Base-by-base conservation (phyloP, 225 moss, liverwort and hornwort species). In the Rhytidiadelphus loreus region DNA sequence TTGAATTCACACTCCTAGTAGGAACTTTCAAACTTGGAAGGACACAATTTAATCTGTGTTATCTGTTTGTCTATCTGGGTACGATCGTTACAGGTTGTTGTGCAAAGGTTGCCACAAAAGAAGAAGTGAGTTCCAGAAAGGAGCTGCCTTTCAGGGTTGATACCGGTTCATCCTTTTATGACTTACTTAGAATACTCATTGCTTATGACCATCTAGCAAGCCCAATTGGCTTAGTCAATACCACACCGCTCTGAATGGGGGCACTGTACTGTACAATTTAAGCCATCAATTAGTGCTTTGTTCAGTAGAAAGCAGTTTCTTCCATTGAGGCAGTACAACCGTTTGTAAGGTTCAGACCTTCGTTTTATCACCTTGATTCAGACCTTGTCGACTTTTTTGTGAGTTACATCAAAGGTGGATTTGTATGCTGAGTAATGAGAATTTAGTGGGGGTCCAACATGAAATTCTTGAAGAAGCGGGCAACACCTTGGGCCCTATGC, bases 91-190 rank as follows among this genome's bases (percentile, higher is more conserved):
- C 94, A 97, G 97, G 95, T 97, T 35, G 93, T 97, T 58, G 95
- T 97, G 85, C 96, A 94, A 91, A 93, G 94, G 56, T 84, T 96
- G 83, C 97, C 97, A n/a, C 90, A 96, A 94, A 86, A 92, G 90
- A 90, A 91, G 84, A 91, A 91, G 86, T 91, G 84, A 91, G 44
- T 61, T 80, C 58, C 13, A 78, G 78, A 79, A 64, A 32, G 61
- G 70, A 74, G 48, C 55, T 82, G 61, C 41, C 39, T 46, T 55
- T 62, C 44, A 74, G 41, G 59, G 74, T 84, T 58, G 33, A 72
- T 61, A 10, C 58, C 63, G 6, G 24, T 78, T 82, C 53, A 65
- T 85, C 65, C 58, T 61, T 71, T 46, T 53, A 48, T 46, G 76
- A 75, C 66, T 57, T 7, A 35, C 37, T 50, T 68, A 32, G 50